Evolutionary conservation across 345 rosid species (phyloP).

Genomic region (Boechera retrofracta): DNA sequence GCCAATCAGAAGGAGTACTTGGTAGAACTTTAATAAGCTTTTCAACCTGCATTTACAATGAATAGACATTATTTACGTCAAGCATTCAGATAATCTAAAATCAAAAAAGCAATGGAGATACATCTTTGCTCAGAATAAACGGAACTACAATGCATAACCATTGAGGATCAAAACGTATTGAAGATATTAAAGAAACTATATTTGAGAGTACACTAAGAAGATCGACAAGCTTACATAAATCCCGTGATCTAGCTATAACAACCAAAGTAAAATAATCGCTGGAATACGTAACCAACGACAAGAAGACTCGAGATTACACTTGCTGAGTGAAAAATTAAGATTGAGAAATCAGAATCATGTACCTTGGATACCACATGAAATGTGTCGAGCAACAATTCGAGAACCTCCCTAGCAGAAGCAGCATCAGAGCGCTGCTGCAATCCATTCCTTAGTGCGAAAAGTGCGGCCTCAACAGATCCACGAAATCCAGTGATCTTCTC

Average conservation of each 20-base stretch:
- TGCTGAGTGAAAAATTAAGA: neutral
- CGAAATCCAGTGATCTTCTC: slow-evolving; percentile 89
- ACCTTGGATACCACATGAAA: slow-evolving; percentile 98
- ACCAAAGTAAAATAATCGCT: neutral
- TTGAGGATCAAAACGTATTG: neutral
- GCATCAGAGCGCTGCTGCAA: slow-evolving; percentile 96
- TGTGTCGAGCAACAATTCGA: slow-evolving; percentile 86
- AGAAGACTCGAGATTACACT: neutral
- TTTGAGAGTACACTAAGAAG: slow-evolving; percentile 10
- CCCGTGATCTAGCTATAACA: slow-evolving; percentile 15
- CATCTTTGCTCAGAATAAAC: neutral
- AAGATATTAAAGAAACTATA: neutral
- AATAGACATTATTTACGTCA: neutral
- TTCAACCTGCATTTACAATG: slow-evolving; percentile 67
- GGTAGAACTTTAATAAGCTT: slow-evolving; percentile 94
- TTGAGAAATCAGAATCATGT: slow-evolving; percentile 13
- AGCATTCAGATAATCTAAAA: slow-evolving; percentile 2
- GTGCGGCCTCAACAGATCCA: slow-evolving; percentile 69
- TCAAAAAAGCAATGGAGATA: neutral
- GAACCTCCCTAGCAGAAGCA: slow-evolving; percentile 80
- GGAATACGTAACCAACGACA: neutral
- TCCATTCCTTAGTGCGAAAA: slow-evolving; percentile 72
- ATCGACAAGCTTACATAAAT: slow-evolving; percentile 6
- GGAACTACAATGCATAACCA: slow-evolving; percentile 12
- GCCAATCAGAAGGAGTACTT: slow-evolving; percentile 81